Evolutionary conservation across 129 eudicot genomes (phyloP), one percentile per base, ranked within the genome.

Genomic region (Cynara cardunculus): DNA sequence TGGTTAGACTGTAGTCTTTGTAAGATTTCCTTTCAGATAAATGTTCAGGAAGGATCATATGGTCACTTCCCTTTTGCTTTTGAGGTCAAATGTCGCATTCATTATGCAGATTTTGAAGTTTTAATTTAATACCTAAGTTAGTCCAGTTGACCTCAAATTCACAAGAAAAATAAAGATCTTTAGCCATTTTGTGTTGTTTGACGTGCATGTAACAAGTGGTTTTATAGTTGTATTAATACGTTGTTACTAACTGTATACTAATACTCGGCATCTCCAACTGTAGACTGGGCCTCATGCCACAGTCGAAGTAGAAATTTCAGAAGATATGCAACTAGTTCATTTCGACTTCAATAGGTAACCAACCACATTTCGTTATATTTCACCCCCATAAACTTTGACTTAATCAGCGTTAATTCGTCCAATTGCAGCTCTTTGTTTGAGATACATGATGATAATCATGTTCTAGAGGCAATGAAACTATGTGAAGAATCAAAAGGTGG

Each of bases 301-400:
- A 3, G 92, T 90, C 64, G 94, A 92, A 84, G 91, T 92, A 81
- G 95, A 90, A 82, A 88, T 92, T 77, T 90, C 95, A 24, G 95
- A 92, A 83, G 90, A 88, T 78, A 88, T 84, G 93, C 95, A 90
- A 82, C 81, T 88, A 66, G 92, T 90, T 76, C 97, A 90, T 82
- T 90, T 92, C 66, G 95, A 92, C 85, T 90, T 92, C 79, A 88
- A 87, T 61, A 90, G 91, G 91, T 87, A 84, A 84, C 64, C 0
- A 46, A 46, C 19, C 14, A 14, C 59, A 14, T 46, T 13, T 44
- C n/a, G n/a, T 44, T 44, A 11, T 44, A 13, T 16, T 34, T 44
- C 10, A 13, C n/a, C 59, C 19, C 59, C 59, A 14, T 46, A 14
- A 46, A 13, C 53, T 35, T 75, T 27, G 32, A 75, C 28, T 10